A percentile compares a stretch with the other conserved stretches of the same genome.
Conservation (phyloP, 148 eudicot genomes). For the Chenopodium berlandieri region DNA sequence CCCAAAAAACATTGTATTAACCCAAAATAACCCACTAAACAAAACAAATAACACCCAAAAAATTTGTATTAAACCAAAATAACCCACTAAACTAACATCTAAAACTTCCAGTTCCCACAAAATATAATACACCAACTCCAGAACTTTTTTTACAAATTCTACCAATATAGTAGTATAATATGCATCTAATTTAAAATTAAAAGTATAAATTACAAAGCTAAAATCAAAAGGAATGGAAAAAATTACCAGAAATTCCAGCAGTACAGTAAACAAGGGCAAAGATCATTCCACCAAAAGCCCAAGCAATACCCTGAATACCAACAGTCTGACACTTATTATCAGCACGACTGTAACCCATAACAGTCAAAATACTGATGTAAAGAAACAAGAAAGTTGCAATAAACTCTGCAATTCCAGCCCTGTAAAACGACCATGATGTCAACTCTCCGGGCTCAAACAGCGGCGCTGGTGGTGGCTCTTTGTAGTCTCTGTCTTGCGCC, state of each 20-base stretch:
- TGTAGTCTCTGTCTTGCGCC: slow-evolving; percentile 76
- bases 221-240: not conserved
- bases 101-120: not conserved
- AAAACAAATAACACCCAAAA: not conserved
- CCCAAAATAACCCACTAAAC: not conserved
- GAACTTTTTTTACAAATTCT: not conserved
- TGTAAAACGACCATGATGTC: slow-evolving; percentile 52
- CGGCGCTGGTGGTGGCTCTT: slow-evolving; percentile 56
- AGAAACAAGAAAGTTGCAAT: slow-evolving; percentile 52
- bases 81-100: not conserved
- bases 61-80: not conserved
- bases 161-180: not conserved
- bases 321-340: slow-evolving; percentile 43
- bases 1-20: not conserved
- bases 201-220: not conserved
- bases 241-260: slow-evolving; percentile 58
- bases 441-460: slow-evolving; percentile 51
- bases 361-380: slow-evolving; percentile 48
- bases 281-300: slow-evolving; percentile 68
- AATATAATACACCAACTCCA: not conserved
- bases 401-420: slow-evolving; percentile 62
- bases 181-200: not conserved
- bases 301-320: slow-evolving; percentile 60
- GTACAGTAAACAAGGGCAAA: slow-evolving; percentile 64
- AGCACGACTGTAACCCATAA: slow-evolving; percentile 45